A percentile compares a stretch with the other conserved stretches of the same genome.
These are phyloP conservation scores for Russula dissimulans DNA, from an alignment of 768 basidiomycete species.

Conservation along the genomic window DNA sequence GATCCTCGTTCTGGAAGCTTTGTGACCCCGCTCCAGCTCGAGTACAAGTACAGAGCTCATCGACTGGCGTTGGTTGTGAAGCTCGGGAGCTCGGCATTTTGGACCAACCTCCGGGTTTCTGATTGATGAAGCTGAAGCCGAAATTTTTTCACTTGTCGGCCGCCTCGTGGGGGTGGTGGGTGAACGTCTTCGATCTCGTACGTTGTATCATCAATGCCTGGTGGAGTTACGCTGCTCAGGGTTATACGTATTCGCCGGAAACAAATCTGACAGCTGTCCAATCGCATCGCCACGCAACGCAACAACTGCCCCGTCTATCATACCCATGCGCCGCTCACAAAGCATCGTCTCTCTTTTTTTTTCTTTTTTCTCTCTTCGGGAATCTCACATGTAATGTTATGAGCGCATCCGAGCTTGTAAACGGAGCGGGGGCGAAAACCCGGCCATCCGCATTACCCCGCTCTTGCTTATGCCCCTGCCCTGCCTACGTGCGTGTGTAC, in stretches of 20 bases:
- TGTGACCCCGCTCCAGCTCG: background rate
- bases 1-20: constrained; percentile 5
- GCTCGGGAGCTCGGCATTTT: constrained; percentile 5
- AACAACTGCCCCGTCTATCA: too few species aligned
- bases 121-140: background rate
- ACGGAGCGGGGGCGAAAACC: too few species aligned
- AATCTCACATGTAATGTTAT: too few species aligned
- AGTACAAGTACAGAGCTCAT: background rate
- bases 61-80: background rate
- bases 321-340: too few species aligned
- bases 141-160: constrained; percentile 7
- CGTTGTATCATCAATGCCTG: constrained; percentile 8
- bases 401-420: too few species aligned
- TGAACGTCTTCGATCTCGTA: constrained; percentile 6
- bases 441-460: background rate
- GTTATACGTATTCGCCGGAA: constrained; percentile 12
- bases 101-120: constrained; percentile 12
- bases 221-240: constrained; percentile 5
- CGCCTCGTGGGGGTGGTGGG: constrained; percentile 4
- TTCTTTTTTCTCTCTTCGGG: too few species aligned
- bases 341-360: too few species aligned
- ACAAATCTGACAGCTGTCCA: background rate
- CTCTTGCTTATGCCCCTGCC: background rate
- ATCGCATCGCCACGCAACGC: background rate
- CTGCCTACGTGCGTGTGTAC: too few species aligned